Percentiles rank a stretch among this genome's conserved stretches.
Evolutionary conservation across 1,284 basidiomycete species (phyloP).

Genomic region (Rugosomyces carneus): DNA sequence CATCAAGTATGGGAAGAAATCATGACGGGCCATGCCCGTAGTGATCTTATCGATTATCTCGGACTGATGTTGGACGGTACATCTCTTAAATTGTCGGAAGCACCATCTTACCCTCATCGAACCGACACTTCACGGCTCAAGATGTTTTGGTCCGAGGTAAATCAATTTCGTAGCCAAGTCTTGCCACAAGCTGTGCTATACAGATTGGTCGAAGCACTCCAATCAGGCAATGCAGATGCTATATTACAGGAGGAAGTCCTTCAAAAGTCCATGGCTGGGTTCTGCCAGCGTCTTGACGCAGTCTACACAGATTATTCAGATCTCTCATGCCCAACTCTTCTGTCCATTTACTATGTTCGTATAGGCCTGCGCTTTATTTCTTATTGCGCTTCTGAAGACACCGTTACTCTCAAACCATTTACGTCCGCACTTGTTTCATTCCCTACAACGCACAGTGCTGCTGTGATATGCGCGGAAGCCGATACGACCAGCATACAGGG

Average conservation of each 20-base stretch:
- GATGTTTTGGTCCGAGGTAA: conserved; percentile 79
- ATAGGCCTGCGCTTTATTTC: conserved; percentile 68
- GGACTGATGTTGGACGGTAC: conserved; percentile 31
- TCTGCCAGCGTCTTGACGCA: conserved; percentile 51
- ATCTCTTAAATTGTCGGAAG: conserved; percentile 18
- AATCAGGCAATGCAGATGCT: conserved; percentile 31
- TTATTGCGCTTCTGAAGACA: conserved; percentile 19
- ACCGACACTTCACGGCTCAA: conserved; percentile 59
- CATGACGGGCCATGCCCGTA: conserved; percentile 58
- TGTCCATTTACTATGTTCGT: conserved; percentile 62
- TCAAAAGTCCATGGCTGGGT: conserved; percentile 63
- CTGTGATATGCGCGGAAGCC: conserved; percentile 27
- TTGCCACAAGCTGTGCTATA: conserved; percentile 42
- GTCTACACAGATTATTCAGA: conserved; percentile 65
- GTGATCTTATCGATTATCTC: conserved; percentile 43
- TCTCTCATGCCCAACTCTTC: conserved; percentile 59
- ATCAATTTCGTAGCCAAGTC: conserved; percentile 61
- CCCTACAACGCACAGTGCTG: conserved; percentile 43
- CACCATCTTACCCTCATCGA: conserved; percentile 27
- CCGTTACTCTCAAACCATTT: conserved; percentile 12
- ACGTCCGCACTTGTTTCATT: conserved; percentile 41
- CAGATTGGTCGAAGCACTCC: conserved; percentile 31
- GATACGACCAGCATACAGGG: conserved; percentile 17
- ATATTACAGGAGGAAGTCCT: conserved; percentile 48
- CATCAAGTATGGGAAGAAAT: conserved; percentile 54